Conservation (phyloP, 768 basidiomycete species). For the Naganishia vaughanmartiniae region DNA sequence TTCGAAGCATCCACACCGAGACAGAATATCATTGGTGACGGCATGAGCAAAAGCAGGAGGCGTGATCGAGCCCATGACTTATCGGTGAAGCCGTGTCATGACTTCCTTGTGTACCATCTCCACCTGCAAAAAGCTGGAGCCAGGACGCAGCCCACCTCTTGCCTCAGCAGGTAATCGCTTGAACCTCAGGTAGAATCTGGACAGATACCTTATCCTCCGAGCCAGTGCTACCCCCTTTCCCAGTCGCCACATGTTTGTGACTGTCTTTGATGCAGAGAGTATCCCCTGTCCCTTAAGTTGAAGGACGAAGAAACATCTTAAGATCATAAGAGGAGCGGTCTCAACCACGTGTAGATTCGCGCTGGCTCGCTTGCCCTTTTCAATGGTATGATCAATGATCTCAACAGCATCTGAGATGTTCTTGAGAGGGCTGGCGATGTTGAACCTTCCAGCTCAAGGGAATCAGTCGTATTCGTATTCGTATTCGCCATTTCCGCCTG, state of each 20-base stretch:
- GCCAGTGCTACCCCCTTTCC: not conserved
- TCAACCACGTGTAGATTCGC: too few relatives aligned
- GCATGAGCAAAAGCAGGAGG: not conserved
- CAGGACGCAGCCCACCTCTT: not conserved
- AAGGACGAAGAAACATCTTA: not conserved
- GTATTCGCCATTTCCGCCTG: too few relatives aligned
- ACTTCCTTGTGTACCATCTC: not conserved
- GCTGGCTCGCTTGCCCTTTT: too few relatives aligned
- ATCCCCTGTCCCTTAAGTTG: not conserved
- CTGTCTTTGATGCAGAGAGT: not conserved
- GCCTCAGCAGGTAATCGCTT: not conserved
- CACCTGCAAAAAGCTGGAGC: not conserved
- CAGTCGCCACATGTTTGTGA: conserved; percentile 11
- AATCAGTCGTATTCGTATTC: too few relatives aligned
- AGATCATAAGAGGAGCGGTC: not conserved
- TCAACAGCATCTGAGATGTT: too few relatives aligned
- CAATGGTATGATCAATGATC: too few relatives aligned
- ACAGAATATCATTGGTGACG: not conserved
- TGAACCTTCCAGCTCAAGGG: too few relatives aligned
- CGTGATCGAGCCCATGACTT: not conserved
- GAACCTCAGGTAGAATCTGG: not conserved
- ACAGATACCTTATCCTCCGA: not conserved
- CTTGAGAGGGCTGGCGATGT: too few relatives aligned
- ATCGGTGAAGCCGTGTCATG: not conserved
- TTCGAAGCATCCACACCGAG: not conserved